Conservation (phyloP, 1,284 basidiomycete species). For the Cryptococcus jaspeensis region DNA sequence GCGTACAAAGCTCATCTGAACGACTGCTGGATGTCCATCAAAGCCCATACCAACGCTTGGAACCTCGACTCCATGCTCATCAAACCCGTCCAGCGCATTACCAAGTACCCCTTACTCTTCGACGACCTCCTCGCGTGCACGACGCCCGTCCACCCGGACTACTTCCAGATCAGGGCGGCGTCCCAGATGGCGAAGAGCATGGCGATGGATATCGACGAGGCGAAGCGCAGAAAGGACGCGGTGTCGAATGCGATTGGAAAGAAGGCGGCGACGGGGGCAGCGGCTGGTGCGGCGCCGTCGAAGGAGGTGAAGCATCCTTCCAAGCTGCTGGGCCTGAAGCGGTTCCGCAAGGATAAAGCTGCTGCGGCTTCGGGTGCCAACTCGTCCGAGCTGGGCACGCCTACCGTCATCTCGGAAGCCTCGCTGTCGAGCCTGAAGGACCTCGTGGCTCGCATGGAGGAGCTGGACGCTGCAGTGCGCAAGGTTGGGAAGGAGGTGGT, state of each 20-base stretch:
- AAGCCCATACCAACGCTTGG: constrained; percentile 82
- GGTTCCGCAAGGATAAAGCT: constrained; percentile 47
- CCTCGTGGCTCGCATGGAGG: constrained; percentile 34
- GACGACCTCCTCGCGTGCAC: constrained; percentile 76
- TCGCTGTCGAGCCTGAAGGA: constrained; percentile 32
- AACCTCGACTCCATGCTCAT: constrained; percentile 86
- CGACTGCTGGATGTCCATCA: constrained; percentile 66
- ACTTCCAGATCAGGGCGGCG: constrained; percentile 64
- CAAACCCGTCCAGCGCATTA: constrained; percentile 83
- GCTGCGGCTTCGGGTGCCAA: constrained; percentile 1
- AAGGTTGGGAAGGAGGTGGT: constrained; percentile 45
- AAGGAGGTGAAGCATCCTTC: constrained; percentile 9
- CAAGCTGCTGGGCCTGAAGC: constrained; percentile 28
- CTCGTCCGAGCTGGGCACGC: constrained; percentile 11
- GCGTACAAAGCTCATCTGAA: constrained; percentile 61
- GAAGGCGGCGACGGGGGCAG: constrained; percentile 9
- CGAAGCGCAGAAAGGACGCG: constrained; percentile 77
- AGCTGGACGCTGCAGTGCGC: constrained; percentile 37
- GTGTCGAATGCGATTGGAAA: constrained; percentile 57
- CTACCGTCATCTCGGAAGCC: constrained; percentile 19
- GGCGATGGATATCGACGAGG: constrained; percentile 82
- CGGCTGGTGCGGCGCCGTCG: neutral
- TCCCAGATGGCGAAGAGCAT: constrained; percentile 70
- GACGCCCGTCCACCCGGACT: constrained; percentile 71
- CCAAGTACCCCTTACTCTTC: constrained; percentile 88